Conservation (phyloP, 2,329 filamentous ascomycete genomes). For the Diaporthe destruens region DNA sequence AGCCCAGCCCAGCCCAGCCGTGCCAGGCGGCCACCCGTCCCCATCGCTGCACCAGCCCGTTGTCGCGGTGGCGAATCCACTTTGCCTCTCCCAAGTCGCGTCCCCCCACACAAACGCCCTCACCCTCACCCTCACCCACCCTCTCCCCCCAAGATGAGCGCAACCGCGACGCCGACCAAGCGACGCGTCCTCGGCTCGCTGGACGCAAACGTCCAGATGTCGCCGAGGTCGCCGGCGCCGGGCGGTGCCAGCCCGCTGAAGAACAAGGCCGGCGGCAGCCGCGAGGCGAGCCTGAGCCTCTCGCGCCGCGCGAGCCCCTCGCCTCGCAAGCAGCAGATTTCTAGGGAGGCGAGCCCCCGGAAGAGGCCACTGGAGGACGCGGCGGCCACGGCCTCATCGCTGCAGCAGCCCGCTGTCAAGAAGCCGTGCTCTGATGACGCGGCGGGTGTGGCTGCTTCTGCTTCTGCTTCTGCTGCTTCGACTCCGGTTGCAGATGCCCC, state of each 20-base stretch:
- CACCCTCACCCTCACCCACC: not conserved
- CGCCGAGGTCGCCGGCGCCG: slow-evolving; percentile 32
- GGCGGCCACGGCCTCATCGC: not conserved
- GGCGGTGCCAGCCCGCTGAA: slow-evolving; percentile 35
- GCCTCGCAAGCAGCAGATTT: slow-evolving; percentile 20
- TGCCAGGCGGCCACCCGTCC: too few relatives aligned
- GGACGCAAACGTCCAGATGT: slow-evolving; percentile 56
- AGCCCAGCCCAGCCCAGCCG: not conserved
- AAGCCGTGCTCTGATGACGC: slow-evolving; percentile 45
- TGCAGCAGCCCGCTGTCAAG: slow-evolving; percentile 39
- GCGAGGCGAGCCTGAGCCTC: slow-evolving; percentile 17
- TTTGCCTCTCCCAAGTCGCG: slow-evolving; percentile 21
- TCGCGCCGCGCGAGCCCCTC: slow-evolving; percentile 38
- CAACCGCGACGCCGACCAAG: slow-evolving; percentile 56
- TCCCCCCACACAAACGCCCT: not conserved
- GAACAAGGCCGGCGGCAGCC: slow-evolving; percentile 10
- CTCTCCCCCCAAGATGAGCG: slow-evolving; percentile 30
- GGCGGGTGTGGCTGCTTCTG: not conserved
- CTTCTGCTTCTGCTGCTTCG: not conserved
- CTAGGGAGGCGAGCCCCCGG: slow-evolving; percentile 35
- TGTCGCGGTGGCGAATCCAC: slow-evolving; percentile 21
- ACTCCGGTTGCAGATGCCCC: not conserved
- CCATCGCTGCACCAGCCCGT: slow-evolving; percentile 1
- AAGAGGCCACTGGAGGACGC: slow-evolving; percentile 36
- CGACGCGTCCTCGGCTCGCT: slow-evolving; percentile 63